Evolutionary conservation across 78 protist species (phyloP), one percentile per base, ranked within the genome.

Genomic region (Dictyostelium intermedium): DNA sequence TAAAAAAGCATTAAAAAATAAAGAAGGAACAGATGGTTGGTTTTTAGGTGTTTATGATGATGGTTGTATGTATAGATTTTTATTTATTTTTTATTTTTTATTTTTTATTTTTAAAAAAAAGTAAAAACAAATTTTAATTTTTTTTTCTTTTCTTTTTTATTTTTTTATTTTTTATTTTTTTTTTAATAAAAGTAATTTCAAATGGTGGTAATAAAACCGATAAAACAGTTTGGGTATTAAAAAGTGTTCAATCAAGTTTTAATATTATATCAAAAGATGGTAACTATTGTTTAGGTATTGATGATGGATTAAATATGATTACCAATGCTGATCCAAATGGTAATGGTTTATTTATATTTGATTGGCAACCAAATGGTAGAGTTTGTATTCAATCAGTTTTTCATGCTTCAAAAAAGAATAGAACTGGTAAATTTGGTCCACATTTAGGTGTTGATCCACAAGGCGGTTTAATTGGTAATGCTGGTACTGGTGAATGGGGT

Each of bases 401-500:
- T 10, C 61, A 69, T 37, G 60, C 39, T 14, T 61, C 34, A 10
- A 78, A 80, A 69, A 78, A 78, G 72, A 89, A 80, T 89, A n/a
- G 85, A 34, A 70, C 94, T 13, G 94, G 94, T 43, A 80, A 63
- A 25, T n/a, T 32, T 16, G 94, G 94, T 45, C 94, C 94, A 47
- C 94, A 89, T 80, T 10, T 89, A 3, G 94, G 94, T 50, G 74
- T 80, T 18, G 61, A 63, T 11, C 94, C 94, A 89, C 34, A 81
- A 10, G 87, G 94, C 81, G 87, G 35, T 9, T 47, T 89, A 53
- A 89, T 89, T 45, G 94, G 87, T 35, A 80, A 89, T 80, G 94
- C 94, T 32, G 94, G 94, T 70, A 83, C 70, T 50, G 94, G 94
- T 47, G 85, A 78, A 23, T 89, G 94, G 94, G 94, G 94, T n/a